These are phyloP conservation scores for Crassisporium funariophilum DNA, from an alignment of 768 basidiomycete species.

Conservation along the genomic window DNA sequence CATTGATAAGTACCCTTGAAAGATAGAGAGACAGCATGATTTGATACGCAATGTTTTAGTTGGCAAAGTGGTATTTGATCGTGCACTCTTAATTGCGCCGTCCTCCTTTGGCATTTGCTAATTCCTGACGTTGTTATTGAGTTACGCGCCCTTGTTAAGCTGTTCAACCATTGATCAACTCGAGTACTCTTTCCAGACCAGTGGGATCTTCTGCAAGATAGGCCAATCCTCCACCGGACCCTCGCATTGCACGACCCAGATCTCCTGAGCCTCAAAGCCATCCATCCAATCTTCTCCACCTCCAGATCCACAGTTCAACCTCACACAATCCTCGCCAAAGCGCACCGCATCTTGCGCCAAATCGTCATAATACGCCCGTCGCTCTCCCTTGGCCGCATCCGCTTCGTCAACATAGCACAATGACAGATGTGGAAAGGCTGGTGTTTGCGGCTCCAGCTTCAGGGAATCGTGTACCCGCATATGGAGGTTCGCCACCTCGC, in stretches of 20 bases:
- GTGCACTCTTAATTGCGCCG: no score
- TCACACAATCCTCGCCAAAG: slow-evolving; percentile 24
- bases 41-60: no score
- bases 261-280: slow-evolving; percentile 48
- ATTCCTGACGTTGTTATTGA: no score
- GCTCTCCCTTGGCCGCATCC: slow-evolving; percentile 55
- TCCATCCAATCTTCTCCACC: slow-evolving; percentile 36
- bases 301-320: slow-evolving; percentile 33
- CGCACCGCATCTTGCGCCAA: slow-evolving; percentile 32
- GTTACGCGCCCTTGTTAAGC: no score
- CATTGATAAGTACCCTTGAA: no score
- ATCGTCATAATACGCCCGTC: slow-evolving; percentile 45
- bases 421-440: slow-evolving; percentile 72
- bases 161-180: no score
- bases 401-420: slow-evolving; percentile 71
- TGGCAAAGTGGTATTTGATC: no score
- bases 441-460: slow-evolving; percentile 47
- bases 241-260: slow-evolving; percentile 63
- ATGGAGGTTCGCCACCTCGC: slow-evolving; percentile 52
- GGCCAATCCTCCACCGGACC: slow-evolving; percentile 64
- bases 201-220: slow-evolving; percentile 38
- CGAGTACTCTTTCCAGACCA: no score
- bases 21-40: no score
- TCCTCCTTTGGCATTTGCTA: no score
- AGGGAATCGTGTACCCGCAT: slow-evolving; percentile 42